Base-by-base conservation (phyloP, 768 basidiomycete genomes). In the Vararia minispora region DNA sequence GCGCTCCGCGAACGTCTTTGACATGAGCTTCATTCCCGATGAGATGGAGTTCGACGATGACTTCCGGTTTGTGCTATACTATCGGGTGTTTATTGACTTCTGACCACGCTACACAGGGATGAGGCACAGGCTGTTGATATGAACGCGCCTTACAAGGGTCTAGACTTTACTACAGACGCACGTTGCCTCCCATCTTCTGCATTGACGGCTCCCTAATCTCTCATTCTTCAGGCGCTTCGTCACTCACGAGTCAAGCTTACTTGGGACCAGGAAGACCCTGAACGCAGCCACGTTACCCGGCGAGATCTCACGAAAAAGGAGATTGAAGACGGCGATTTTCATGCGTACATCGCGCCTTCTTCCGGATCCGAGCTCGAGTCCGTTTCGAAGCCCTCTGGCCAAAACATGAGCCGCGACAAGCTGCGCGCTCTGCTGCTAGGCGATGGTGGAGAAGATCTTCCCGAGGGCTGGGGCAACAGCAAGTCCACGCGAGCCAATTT, bases 221-320 rank as follows among this genome's bases (percentile, higher is more conserved):
- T n/a, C n/a, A n/a, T n/a, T n/a, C 6, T 21, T 5, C 46, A 97
- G 91, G 94, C 94, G 8, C 74, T 99, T 5, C 83, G 94, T 5
- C 92, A 98, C 56, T 99, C 95, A 11, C 95, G 90, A 65, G 94
- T 98, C 43, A 95, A 88, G 53, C 71, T 98, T 23, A 95, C 92
- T 4, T 99, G 95, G 95, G 95, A 99, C 48, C 87, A 91, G 39
- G 95, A 98, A 57, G 92, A 98, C 48, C 80, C 86, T 0, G 84
- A 91, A 52, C 80, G 94, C 28, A 71, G 69, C 40, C 76, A 76
- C 30, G 50, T 91, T 34, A 88, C 91, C 1, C 76, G 90, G 32
- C 80, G 90, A 16, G 65, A 66, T 1, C 64, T 95, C 28, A 75
- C 85, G 0, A 71, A 72, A 37, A 79, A 89, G 53, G 89, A 97